A percentile compares a stretch with the other conserved stretches of the same genome.
phyloP scores from a whole-genome alignment of 495 filamentous ascomycete genomes.

The Wilcoxina mikolae region DNA sequence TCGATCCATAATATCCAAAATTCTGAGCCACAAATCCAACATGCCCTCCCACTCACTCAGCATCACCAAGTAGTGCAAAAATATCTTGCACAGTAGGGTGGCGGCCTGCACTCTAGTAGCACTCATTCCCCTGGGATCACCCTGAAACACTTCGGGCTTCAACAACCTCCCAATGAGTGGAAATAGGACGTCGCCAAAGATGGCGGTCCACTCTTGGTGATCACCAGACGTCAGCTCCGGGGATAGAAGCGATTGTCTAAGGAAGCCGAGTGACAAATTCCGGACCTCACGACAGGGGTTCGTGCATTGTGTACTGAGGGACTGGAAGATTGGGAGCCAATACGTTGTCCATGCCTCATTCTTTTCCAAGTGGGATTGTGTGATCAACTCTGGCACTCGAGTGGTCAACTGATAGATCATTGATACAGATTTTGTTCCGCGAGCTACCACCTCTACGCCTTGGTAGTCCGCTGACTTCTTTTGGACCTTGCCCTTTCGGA shows the following conservation, averaged over 20 bases:
- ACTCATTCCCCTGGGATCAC: slow-evolving; percentile 84
- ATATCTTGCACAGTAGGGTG: slow-evolving; percentile 83
- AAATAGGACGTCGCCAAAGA: slow-evolving; percentile 89
- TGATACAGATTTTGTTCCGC: slow-evolving; percentile 65
- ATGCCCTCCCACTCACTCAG: slow-evolving; percentile 78
- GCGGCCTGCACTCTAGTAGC: slow-evolving; percentile 89
- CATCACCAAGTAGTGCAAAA: slow-evolving; percentile 80
- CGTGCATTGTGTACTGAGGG: slow-evolving; percentile 73
- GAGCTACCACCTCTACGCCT: slow-evolving; percentile 41
- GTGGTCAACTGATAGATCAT: slow-evolving; percentile 65
- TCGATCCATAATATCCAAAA: slow-evolving; percentile 87
- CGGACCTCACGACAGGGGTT: slow-evolving; percentile 93
- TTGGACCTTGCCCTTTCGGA: slow-evolving; percentile 30
- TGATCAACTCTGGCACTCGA: slow-evolving; percentile 70
- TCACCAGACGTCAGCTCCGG: slow-evolving; percentile 60
- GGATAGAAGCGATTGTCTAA: slow-evolving; percentile 76
- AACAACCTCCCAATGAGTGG: slow-evolving; percentile 79
- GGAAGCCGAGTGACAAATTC: slow-evolving; percentile 67
- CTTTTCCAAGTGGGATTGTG: slow-evolving; percentile 81
- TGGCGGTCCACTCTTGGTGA: slow-evolving; percentile 81
- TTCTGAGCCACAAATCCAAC: slow-evolving; percentile 82
- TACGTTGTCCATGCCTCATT: slow-evolving; percentile 94
- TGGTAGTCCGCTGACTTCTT: slow-evolving; percentile 19
- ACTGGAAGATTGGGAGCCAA: slow-evolving; percentile 88
- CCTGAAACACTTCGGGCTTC: slow-evolving; percentile 90